Conservation (phyloP, 164 flowering plant species). For the Houttuynia cordata region DNA sequence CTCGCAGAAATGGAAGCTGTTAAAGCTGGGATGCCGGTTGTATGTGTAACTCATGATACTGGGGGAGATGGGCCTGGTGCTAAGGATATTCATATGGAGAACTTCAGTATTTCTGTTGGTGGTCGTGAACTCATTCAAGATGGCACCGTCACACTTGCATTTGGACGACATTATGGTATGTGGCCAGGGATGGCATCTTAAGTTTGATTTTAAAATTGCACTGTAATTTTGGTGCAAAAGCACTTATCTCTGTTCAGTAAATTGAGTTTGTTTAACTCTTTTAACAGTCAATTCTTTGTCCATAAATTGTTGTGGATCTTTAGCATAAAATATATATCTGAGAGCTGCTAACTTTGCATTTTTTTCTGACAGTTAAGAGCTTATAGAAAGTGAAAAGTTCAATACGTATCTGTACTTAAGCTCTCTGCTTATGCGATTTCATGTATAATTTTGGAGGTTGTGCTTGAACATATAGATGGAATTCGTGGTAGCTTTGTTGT, state of each 20-base stretch:
- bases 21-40: constrained; percentile 93
- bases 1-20: constrained; percentile 93
- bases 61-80: constrained; percentile 44
- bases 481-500: too few species aligned
- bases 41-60: constrained; percentile 63
- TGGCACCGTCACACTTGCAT: constrained; percentile 72
- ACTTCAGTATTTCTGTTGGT: constrained; percentile 87
- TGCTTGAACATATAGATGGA: too few species aligned
- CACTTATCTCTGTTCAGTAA: too few species aligned
- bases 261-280: too few species aligned
- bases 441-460: too few species aligned
- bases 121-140: constrained; percentile 95
- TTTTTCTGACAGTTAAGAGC: neutral
- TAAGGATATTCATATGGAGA: constrained; percentile 88
- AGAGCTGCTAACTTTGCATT: neutral
- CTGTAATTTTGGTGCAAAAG: too few species aligned
- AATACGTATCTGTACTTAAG: too few species aligned
- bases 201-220: too few species aligned
- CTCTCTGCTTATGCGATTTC: too few species aligned
- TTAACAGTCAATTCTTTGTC: neutral
- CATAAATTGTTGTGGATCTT: neutral
- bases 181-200: neutral
- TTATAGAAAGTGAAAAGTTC: too few species aligned
- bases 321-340: neutral
- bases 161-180: constrained; percentile 94